Percentiles rank a stretch among this genome's conserved stretches.
These are phyloP conservation scores for Bryoerythrophyllum caledonicum DNA, from an alignment of 225 moss, liverwort and hornwort genomes.

Conservation along the genomic window DNA sequence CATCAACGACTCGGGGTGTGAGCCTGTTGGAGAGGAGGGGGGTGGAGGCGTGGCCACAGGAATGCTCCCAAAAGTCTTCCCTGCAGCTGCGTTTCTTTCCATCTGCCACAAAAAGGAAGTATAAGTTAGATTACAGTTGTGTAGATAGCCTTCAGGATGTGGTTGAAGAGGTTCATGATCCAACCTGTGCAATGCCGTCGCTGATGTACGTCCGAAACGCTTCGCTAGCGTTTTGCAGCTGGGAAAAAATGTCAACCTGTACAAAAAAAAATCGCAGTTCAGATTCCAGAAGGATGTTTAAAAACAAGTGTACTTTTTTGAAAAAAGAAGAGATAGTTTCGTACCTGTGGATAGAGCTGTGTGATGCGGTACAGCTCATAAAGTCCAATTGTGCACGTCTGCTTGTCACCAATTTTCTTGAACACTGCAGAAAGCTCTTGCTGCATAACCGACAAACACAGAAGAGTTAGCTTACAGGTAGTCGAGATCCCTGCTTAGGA, in stretches of 20 bases:
- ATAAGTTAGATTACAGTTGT: background rate
- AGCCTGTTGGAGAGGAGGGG: constrained; percentile 50
- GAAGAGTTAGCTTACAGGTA: background rate
- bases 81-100: constrained; percentile 91
- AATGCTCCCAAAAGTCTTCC: constrained; percentile 79
- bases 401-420: constrained; percentile 98
- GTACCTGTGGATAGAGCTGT: constrained; percentile 87
- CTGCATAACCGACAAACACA: constrained; percentile 29
- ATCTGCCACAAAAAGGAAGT: constrained; percentile 42
- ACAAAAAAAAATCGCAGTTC: background rate
- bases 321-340: background rate
- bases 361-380: constrained; percentile 98
- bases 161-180: constrained; percentile 2
- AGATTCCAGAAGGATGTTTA: background rate
- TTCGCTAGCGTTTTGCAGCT: constrained; percentile 98
- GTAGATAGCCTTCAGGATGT: background rate
- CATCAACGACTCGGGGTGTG: constrained; percentile 37
- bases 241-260: constrained; percentile 94
- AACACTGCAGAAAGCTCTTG: constrained; percentile 98
- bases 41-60: constrained; percentile 86
- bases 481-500: too few species aligned
- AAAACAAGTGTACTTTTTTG: background rate
- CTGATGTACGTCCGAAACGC: constrained; percentile 95
- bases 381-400: constrained; percentile 88
- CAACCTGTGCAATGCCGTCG: constrained; percentile 88